Base-by-base conservation (phyloP, 169 alveolate genomes). In the Cryptosporidium felis region DNA sequence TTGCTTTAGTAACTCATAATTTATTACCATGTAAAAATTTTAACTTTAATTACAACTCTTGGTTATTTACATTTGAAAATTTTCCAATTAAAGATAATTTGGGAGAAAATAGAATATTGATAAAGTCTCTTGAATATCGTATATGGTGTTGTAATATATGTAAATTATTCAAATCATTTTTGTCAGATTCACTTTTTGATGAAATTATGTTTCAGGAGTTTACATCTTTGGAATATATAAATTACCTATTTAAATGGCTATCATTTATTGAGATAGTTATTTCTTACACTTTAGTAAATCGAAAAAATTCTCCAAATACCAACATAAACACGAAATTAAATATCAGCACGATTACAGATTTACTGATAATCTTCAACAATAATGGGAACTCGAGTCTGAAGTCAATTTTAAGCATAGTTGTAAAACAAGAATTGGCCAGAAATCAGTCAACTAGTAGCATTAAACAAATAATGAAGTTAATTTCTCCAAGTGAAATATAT, bases 171-270 rank as follows among this genome's bases (percentile, higher is more conserved):
- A 28, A 56, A 30, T 56, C n/a, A n/a, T 30, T 30, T 12, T 16
- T 56, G 23, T 28, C 6, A 2, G 8, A 56, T 28, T 14, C 6
- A 18, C 26, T 30, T 26, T 41, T 21, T 8, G 42, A 62, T 41
- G 10, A 42, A 18, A 10, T n/a, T n/a, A n/a, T n/a, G n/a, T 62
- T n/a, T 26, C 41, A n/a, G 80, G 80, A 41, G 23, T 62, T 18
- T 14, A 38, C 28, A 18, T 62, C 40, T 38, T 2, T 46, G 41
- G 40, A 38, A 23, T 42, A 62, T 42, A 32, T 4, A 23, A 62
- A 62, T 62, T 42, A 62, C 44, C 23, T 42, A 42, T 42, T 42
- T 10, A 62, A 62, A 41, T 62, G 80, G 80, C 4, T 62, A n/a
- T 26, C 28, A 14, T 28, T 62, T 4, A 36, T 62, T 2, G 41